Evolutionary conservation across 192 early-diverging fungal species (phyloP).

Genomic region (Cladochytrium replicatum): DNA sequence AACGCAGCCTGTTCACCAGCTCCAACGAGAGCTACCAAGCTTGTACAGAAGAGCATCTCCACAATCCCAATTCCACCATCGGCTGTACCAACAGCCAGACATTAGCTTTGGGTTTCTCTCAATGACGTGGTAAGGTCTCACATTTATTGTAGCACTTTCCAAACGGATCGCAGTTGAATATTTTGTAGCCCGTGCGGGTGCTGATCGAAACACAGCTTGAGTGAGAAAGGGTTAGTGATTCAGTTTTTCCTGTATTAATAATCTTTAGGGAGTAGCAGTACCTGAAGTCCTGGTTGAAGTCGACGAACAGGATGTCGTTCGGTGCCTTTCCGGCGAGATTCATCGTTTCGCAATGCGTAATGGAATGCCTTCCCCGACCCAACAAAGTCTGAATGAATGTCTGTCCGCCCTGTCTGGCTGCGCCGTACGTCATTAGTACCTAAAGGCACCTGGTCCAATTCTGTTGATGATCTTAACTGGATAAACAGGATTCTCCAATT

Average conservation of each 20-base stretch:
- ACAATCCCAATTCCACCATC: slow-evolving; percentile 88
- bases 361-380: too few species aligned
- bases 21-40: slow-evolving; percentile 91
- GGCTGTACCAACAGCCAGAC: slow-evolving; percentile 28
- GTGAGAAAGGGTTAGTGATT: background rate
- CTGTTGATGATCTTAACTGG: too few species aligned
- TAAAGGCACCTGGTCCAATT: too few species aligned
- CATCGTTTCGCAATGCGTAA: too few species aligned
- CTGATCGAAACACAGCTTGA: slow-evolving; percentile 78
- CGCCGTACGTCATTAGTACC: slow-evolving; percentile 16
- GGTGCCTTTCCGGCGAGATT: too few species aligned
- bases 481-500: slow-evolving; percentile 34
- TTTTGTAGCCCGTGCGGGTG: slow-evolving; percentile 75
- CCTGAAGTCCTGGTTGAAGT: slow-evolving; percentile 46
- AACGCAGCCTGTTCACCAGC: slow-evolving; percentile 81
- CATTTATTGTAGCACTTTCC: slow-evolving; percentile 84
- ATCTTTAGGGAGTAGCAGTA: background rate
- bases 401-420: too few species aligned
- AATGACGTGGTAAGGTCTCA: slow-evolving; percentile 22
- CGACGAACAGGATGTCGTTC: slow-evolving; percentile 34
- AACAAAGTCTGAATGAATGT: too few species aligned
- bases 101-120: background rate
- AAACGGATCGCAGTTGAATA: slow-evolving; percentile 96
- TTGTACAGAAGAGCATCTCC: slow-evolving; percentile 96
- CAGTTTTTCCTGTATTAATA: background rate